phyloP scores from a whole-genome alignment of 2,329 filamentous ascomycete species.

The Rasamsonia emersonii region DNA sequence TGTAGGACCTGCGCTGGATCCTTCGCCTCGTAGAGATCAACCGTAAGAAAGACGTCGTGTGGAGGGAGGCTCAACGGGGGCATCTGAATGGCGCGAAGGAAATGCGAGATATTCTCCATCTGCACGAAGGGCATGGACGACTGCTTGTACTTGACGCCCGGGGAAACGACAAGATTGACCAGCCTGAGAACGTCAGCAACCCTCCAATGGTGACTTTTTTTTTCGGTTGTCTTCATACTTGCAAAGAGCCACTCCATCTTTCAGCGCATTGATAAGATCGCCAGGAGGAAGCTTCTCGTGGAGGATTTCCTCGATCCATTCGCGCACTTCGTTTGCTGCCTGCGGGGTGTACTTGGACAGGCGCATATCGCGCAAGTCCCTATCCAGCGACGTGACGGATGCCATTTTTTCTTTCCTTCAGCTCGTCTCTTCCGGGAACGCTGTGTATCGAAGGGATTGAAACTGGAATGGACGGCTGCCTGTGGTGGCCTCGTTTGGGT shows the following conservation, averaged over 20 bases:
- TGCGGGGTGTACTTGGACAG: slow-evolving; percentile 87
- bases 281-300: slow-evolving; percentile 61
- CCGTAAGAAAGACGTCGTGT: slow-evolving; percentile 93
- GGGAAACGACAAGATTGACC: slow-evolving; percentile 68
- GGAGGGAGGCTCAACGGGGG: slow-evolving; percentile 79
- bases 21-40: slow-evolving; percentile 91
- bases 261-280: slow-evolving; percentile 77
- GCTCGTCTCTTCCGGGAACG: neutral
- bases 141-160: slow-evolving; percentile 79
- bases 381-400: slow-evolving; percentile 86
- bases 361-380: slow-evolving; percentile 88
- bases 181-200: slow-evolving; percentile 47
- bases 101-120: slow-evolving; percentile 99
- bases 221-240: slow-evolving; percentile 47
- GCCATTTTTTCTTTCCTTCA: slow-evolving; percentile 58
- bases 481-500: neutral
- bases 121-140: slow-evolving; percentile 97
- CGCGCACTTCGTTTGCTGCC: slow-evolving; percentile 73
- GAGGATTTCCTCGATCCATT: slow-evolving; percentile 77
- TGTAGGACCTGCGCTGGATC: slow-evolving; percentile 94
- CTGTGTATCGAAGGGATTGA: neutral
- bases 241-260: slow-evolving; percentile 88
- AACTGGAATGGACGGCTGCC: neutral
- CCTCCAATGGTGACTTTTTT: neutral
- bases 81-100: slow-evolving; percentile 77